Percentiles rank a stretch among this genome's conserved stretches.
Evolutionary conservation across 768 basidiomycete species (phyloP).

Genomic region (Ephemerocybe angulata): DNA sequence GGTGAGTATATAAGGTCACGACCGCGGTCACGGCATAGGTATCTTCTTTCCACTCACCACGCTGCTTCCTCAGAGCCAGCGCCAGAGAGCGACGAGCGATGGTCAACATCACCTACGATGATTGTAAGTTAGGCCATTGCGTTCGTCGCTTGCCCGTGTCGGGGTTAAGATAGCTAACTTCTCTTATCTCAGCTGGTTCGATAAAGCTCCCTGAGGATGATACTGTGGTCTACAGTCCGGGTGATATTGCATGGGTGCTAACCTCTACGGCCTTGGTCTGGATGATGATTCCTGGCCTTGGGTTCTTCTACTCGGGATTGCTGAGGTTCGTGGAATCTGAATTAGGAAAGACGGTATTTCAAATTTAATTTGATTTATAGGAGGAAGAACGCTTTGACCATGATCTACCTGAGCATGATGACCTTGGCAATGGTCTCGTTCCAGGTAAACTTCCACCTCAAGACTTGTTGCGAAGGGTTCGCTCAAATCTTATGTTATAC

Average conservation of each 20-base stretch:
- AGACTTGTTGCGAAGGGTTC: background rate
- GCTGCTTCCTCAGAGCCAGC: background rate
- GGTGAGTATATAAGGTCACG: background rate
- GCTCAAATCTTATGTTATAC: background rate
- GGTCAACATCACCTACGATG: constrained; percentile 30
- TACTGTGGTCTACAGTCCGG: constrained; percentile 36
- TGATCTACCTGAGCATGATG: constrained; percentile 76
- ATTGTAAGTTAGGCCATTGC: constrained; percentile 18
- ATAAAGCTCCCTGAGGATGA: background rate
- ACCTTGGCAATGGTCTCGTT: constrained; percentile 77
- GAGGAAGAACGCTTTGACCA: constrained; percentile 91
- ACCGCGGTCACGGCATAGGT: background rate
- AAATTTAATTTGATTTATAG: constrained; percentile 35
- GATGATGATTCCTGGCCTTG: constrained; percentile 83
- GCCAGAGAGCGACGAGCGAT: constrained; percentile 13
- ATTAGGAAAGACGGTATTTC: background rate
- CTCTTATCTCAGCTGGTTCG: constrained; percentile 8
- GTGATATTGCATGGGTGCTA: constrained; percentile 57
- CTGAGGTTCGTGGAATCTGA: constrained; percentile 32
- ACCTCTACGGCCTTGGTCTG: constrained; percentile 79
- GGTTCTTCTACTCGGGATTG: constrained; percentile 89
- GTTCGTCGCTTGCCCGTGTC: background rate
- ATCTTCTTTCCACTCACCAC: background rate
- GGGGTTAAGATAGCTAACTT: background rate
- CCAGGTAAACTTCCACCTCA: constrained; percentile 50